Conservation (phyloP, 108 stramenopile species). For the Pseudonitzschia multiseries region DNA sequence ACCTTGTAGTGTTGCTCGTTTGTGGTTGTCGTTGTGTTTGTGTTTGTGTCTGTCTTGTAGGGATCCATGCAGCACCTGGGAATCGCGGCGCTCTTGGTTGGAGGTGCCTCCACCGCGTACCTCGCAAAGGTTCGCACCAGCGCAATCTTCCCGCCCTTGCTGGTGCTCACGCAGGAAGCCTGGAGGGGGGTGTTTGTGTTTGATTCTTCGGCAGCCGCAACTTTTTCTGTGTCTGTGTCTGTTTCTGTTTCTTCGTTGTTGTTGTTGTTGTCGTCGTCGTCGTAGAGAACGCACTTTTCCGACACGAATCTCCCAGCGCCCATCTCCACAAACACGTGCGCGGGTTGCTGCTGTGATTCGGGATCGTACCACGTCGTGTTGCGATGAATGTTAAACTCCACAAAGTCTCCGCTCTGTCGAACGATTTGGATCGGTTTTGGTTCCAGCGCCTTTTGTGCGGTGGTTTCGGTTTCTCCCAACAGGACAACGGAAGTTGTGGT, state of each 20-base stretch:
- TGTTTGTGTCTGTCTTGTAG: too few relatives aligned
- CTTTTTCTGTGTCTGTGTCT: too few relatives aligned
- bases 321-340: background rate
- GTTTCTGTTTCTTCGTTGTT: too few relatives aligned
- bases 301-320: background rate
- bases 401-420: background rate
- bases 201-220: too few relatives aligned
- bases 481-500: too few relatives aligned
- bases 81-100: background rate
- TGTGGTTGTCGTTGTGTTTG: too few relatives aligned
- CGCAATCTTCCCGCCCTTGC: background rate
- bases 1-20: background rate
- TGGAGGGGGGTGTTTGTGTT: background rate
- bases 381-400: background rate
- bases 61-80: constrained; percentile 9
- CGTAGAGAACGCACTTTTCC: background rate
- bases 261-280: too few relatives aligned
- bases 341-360: background rate
- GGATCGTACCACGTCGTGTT: background rate
- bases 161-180: background rate
- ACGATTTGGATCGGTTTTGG: background rate
- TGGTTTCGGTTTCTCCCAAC: background rate
- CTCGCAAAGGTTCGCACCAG: background rate
- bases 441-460: background rate
- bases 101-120: background rate